These are phyloP conservation scores for Trichophyton equinum DNA, from an alignment of 2,329 filamentous ascomycete species.

Conservation along the genomic window DNA sequence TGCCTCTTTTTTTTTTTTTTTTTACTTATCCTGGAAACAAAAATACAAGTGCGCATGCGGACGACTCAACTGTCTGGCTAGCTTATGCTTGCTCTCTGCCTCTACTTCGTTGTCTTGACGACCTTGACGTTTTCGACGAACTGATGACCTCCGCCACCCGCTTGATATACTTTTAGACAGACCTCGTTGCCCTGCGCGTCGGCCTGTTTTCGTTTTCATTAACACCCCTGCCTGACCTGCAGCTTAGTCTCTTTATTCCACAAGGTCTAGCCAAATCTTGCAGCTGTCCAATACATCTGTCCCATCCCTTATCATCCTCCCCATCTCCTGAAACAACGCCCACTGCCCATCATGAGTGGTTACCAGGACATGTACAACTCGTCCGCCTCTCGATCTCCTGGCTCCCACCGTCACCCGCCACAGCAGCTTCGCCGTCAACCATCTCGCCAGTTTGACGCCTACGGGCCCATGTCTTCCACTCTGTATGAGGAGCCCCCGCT, in stretches of 20 bases:
- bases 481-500: constrained; percentile 56
- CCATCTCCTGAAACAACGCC: background rate
- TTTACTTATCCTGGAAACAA: background rate
- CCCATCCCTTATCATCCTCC: background rate
- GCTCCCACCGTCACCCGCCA: constrained; percentile 54
- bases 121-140: constrained; percentile 10
- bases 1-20: background rate
- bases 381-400: constrained; percentile 55
- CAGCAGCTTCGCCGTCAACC: constrained; percentile 56
- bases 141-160: constrained; percentile 11
- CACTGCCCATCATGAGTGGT: constrained; percentile 22
- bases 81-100: constrained; percentile 3
- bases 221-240: constrained; percentile 1
- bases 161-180: constrained; percentile 15
- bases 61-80: background rate
- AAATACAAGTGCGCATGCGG: constrained; percentile 2
- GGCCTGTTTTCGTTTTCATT: constrained; percentile 17
- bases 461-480: constrained; percentile 52
- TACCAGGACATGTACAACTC: constrained; percentile 48
- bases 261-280: constrained; percentile 2
- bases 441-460: constrained; percentile 66
- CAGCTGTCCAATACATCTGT: background rate
- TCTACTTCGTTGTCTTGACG: constrained; percentile 1
- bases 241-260: constrained; percentile 3
- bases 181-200: constrained; percentile 2